Conservation (phyloP, 2,329 filamentous ascomycete species). For the Talaromyces sp. region DNA sequence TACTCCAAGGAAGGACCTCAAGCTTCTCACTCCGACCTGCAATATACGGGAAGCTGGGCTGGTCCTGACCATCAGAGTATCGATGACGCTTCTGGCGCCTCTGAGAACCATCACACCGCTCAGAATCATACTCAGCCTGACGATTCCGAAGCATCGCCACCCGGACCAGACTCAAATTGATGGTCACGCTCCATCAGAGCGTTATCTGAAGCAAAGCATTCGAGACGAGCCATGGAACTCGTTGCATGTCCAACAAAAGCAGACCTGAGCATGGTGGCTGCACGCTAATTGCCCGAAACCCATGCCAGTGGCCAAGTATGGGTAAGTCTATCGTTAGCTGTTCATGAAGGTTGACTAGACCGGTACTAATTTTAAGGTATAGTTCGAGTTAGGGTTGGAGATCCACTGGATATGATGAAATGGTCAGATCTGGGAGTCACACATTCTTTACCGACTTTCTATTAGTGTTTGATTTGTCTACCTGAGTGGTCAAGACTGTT, state of each 20-base stretch:
- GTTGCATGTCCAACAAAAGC: not conserved
- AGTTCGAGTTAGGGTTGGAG: not conserved
- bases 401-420: not conserved
- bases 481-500: not conserved
- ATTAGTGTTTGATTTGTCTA: not conserved
- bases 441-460: not conserved
- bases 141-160: not conserved
- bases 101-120: not conserved
- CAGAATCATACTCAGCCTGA: not conserved
- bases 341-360: not conserved
- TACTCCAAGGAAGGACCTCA: not conserved
- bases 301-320: not conserved
- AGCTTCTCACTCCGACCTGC: not conserved
- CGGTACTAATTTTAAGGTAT: not conserved
- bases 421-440: too few relatives aligned
- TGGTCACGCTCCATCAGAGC: not conserved
- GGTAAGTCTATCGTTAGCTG: not conserved
- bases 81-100: not conserved
- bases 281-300: not conserved
- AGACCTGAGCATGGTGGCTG: not conserved
- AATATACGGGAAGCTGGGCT: not conserved
- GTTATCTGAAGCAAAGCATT: not conserved
- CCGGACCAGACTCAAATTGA: too few relatives aligned
- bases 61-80: not conserved
- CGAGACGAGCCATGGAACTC: slow-evolving; percentile 6